A percentile compares a stretch with the other conserved stretches of the same genome.
These are phyloP conservation scores for Hemisphaericaspora lyxosophila DNA, from an alignment of 1,139 yeast genomes.

Conservation along the genomic window DNA sequence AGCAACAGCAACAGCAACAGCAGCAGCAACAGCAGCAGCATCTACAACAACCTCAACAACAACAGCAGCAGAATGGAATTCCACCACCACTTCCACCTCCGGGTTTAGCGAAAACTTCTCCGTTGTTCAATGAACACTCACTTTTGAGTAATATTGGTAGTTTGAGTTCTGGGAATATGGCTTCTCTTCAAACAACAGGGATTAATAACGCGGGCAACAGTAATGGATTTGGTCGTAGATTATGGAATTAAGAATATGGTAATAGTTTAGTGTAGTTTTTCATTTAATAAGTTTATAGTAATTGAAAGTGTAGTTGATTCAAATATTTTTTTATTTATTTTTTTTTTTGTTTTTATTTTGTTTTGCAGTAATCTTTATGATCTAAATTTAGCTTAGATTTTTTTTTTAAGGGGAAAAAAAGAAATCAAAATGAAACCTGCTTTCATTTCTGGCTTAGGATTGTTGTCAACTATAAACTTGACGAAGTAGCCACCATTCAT, in stretches of 20 bases:
- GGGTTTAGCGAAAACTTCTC: constrained; percentile 9
- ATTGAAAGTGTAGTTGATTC: background rate
- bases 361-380: background rate
- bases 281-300: background rate
- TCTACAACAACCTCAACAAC: constrained; percentile 4
- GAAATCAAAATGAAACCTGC: background rate
- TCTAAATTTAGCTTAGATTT: background rate
- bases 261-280: background rate
- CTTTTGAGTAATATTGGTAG: constrained; percentile 15
- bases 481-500: background rate
- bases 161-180: constrained; percentile 5
- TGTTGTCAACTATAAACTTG: no score
- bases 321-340: background rate
- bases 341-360: no score
- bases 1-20: constrained; percentile 4
- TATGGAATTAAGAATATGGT: constrained; percentile 18
- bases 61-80: constrained; percentile 5
- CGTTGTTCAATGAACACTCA: constrained; percentile 11
- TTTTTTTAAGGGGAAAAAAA: background rate
- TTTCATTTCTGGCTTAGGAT: no score
- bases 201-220: constrained; percentile 7
- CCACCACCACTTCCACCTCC: constrained; percentile 12
- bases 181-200: constrained; percentile 1
- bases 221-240: constrained; percentile 15
- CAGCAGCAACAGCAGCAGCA: constrained; percentile 2